phyloP scores from a whole-genome alignment of 306 rosid species.

The Trifolium pratense region DNA sequence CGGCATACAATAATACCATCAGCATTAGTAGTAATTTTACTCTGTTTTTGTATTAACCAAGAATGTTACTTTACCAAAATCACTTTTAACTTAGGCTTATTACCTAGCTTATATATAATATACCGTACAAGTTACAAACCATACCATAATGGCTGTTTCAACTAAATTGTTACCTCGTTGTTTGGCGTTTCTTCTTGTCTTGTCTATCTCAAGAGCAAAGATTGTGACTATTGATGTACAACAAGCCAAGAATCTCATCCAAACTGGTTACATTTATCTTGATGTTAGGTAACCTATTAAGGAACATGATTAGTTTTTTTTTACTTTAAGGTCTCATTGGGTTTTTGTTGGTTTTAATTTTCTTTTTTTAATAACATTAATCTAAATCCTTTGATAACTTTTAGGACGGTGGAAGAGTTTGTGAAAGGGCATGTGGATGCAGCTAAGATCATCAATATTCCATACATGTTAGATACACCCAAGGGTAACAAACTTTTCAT shows the following conservation, averaged over 20 bases:
- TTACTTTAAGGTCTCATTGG: background rate
- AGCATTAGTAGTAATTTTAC: no score
- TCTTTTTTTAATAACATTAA: no score
- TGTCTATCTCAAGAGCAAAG: slow-evolving; percentile 51
- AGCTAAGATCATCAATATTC: slow-evolving; percentile 69
- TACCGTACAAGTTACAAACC: background rate
- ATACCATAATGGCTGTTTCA: slow-evolving; percentile 44
- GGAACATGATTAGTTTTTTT: no score
- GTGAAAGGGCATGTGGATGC: slow-evolving; percentile 65
- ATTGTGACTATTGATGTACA: slow-evolving; percentile 70
- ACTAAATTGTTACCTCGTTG: slow-evolving; percentile 39
- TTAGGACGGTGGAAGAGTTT: slow-evolving; percentile 83
- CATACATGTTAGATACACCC: slow-evolving; percentile 68
- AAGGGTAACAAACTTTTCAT: slow-evolving; percentile 51
- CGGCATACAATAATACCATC: no score
- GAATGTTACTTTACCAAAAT: background rate
- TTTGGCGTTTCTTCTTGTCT: slow-evolving; percentile 36
- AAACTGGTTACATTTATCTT: slow-evolving; percentile 64
- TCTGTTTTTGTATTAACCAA: no score
- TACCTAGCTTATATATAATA: background rate
- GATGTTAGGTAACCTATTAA: slow-evolving; percentile 84
- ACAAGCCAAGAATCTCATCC: slow-evolving; percentile 59
- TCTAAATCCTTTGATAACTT: slow-evolving; percentile 4
- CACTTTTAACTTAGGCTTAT: background rate
- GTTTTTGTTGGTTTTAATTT: background rate